Percentiles rank a stretch among this genome's conserved stretches.
These are phyloP conservation scores for Candida chilensis DNA, from an alignment of 805 yeast species.

Conservation along the genomic window DNA sequence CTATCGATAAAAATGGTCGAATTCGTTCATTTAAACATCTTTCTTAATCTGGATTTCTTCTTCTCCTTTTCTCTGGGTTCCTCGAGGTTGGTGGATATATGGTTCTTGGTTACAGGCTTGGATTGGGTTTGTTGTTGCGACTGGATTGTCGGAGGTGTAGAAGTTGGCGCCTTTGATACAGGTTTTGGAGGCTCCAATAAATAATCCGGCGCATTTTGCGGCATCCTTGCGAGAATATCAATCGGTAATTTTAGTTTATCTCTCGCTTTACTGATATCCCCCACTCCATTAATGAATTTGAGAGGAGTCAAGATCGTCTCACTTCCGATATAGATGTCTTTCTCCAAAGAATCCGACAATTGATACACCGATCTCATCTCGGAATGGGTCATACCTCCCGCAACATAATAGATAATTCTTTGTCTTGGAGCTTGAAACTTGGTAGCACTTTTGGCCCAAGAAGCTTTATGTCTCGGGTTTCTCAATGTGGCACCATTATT, in stretches of 20 bases:
- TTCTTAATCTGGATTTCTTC: too few species aligned
- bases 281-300: conserved; percentile 32
- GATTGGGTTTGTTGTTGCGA: too few species aligned
- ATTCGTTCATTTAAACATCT: too few species aligned
- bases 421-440: conserved; percentile 35
- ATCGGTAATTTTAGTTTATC: not conserved
- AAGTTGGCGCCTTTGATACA: too few species aligned
- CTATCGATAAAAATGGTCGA: too few species aligned
- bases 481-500: conserved; percentile 33
- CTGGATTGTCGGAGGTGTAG: too few species aligned
- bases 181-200: not conserved
- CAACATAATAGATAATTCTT: conserved; percentile 67
- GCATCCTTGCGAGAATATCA: not conserved
- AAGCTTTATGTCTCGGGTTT: conserved; percentile 64
- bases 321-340: conserved; percentile 76
- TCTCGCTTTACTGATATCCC: conserved; percentile 24
- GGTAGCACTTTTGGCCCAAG: conserved; percentile 54
- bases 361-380: conserved; percentile 75
- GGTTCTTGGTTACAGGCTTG: too few species aligned
- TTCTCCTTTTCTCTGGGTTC: too few species aligned
- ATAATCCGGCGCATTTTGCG: not conserved
- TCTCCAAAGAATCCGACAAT: conserved; percentile 48
- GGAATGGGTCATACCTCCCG: conserved; percentile 85
- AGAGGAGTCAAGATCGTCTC: conserved; percentile 61
- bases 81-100: too few species aligned